Conservation (phyloP, 495 filamentous ascomycete genomes). For the Thozetella sp. region DNA sequence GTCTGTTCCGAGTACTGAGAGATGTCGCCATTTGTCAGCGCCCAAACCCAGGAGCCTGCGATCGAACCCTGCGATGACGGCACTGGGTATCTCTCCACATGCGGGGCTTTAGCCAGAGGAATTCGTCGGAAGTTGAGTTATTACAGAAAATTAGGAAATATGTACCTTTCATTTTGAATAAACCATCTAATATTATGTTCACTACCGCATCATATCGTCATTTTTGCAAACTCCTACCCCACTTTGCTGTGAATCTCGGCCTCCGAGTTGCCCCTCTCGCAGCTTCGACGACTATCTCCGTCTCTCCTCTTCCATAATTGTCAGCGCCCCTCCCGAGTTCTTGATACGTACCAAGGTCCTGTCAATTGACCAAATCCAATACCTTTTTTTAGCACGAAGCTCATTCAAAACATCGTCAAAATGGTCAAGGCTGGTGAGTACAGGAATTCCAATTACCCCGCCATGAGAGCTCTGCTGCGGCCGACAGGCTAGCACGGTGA, state of each 20-base stretch:
- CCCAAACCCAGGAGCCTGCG: background rate
- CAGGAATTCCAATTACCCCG: constrained; percentile 23
- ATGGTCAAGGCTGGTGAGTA: constrained; percentile 96
- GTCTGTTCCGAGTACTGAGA: too few species aligned
- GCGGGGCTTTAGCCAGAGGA: background rate
- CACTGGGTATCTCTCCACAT: background rate
- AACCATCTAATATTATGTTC: background rate
- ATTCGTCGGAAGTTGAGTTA: background rate
- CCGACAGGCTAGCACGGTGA: background rate
- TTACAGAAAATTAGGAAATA: background rate
- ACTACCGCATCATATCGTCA: background rate
- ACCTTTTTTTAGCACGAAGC: background rate
- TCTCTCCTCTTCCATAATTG: background rate
- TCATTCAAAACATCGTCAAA: constrained; percentile 45
- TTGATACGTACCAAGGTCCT: background rate
- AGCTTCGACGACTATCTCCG: background rate
- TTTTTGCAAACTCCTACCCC: background rate
- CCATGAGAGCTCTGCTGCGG: constrained; percentile 14
- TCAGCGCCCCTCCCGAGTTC: background rate
- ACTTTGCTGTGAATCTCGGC: background rate
- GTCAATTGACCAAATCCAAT: background rate
- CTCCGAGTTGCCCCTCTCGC: constrained; percentile 1
- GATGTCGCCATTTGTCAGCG: background rate
- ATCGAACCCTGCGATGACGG: constrained; percentile 3
- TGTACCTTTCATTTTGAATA: background rate